phyloP scores from a whole-genome alignment of 805 yeast genomes.

The Kregervanrija delftensis region DNA sequence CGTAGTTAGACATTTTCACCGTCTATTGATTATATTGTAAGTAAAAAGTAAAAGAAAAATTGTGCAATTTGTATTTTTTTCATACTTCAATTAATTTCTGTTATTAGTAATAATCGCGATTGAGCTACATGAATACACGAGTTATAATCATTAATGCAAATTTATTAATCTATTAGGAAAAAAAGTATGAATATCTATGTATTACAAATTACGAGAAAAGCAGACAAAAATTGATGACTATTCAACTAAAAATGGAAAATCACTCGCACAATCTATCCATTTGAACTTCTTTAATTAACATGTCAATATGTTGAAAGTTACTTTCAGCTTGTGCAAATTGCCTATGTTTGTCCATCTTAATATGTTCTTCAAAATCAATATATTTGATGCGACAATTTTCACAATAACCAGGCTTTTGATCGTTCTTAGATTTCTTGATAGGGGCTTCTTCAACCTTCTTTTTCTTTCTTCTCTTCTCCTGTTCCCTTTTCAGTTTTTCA shows the following conservation, averaged over 20 bases:
- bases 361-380: constrained; percentile 73
- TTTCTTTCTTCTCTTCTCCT: constrained; percentile 2
- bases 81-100: too few relatives aligned
- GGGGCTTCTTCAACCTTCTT: background rate
- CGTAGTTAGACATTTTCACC: constrained; percentile 1
- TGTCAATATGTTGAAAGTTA: constrained; percentile 75
- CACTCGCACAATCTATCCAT: constrained; percentile 11
- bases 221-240: too few relatives aligned
- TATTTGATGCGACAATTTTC: constrained; percentile 88
- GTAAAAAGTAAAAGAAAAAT: too few relatives aligned
- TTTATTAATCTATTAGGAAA: too few relatives aligned
- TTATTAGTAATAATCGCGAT: too few relatives aligned
- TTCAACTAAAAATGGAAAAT: background rate
- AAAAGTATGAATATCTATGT: too few relatives aligned
- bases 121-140: too few relatives aligned
- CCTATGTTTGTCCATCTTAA: constrained; percentile 60
- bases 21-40: too few relatives aligned
- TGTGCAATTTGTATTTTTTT: too few relatives aligned
- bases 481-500: too few relatives aligned
- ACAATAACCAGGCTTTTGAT: constrained; percentile 64
- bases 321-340: constrained; percentile 66
- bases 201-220: too few relatives aligned
- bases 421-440: background rate
- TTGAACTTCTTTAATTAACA: constrained; percentile 46
- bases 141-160: too few relatives aligned